Percentiles rank a stretch among this genome's conserved stretches.
Evolutionary conservation across 2,329 filamentous ascomycete species (phyloP).

Genomic region (Fusarium sp.): DNA sequence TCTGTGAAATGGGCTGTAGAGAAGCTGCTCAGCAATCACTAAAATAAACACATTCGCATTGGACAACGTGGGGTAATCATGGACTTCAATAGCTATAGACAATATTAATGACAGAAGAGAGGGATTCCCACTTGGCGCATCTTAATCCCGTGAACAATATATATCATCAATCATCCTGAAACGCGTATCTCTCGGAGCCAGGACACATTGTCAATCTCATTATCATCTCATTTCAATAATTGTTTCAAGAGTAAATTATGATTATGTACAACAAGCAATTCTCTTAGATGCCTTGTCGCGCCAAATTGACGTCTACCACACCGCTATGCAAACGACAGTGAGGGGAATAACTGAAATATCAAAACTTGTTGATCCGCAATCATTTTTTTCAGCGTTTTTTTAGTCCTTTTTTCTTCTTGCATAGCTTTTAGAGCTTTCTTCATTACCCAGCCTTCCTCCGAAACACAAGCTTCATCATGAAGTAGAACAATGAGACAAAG

Average conservation of each 20-base stretch:
- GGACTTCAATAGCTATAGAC: slow-evolving; percentile 9
- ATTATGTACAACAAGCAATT: slow-evolving; percentile 47
- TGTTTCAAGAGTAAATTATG: slow-evolving; percentile 44
- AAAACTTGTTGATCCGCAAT: slow-evolving; percentile 28
- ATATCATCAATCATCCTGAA: background rate
- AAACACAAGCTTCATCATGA: slow-evolving; percentile 16
- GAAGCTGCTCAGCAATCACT: slow-evolving; percentile 69
- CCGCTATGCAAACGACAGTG: slow-evolving; percentile 43
- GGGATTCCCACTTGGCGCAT: background rate
- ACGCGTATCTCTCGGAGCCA: background rate
- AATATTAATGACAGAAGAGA: slow-evolving; percentile 25
- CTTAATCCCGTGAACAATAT: background rate
- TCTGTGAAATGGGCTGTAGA: slow-evolving; percentile 79
- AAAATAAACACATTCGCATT: slow-evolving; percentile 40
- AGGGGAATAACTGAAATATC: slow-evolving; percentile 24
- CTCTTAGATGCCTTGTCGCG: slow-evolving; percentile 19
- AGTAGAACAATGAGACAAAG: slow-evolving; percentile 30
- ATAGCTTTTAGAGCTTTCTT: slow-evolving; percentile 12
- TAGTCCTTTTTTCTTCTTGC: slow-evolving; percentile 19
- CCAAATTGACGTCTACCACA: slow-evolving; percentile 31
- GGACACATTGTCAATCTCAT: background rate
- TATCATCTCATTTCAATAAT: slow-evolving; percentile 19
- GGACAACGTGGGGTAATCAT: background rate
- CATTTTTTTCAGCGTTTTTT: slow-evolving; percentile 25
- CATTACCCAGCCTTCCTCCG: slow-evolving; percentile 10